phyloP scores from a whole-genome alignment of 192 early-diverging fungal species.

The Coemansia sp. region DNA sequence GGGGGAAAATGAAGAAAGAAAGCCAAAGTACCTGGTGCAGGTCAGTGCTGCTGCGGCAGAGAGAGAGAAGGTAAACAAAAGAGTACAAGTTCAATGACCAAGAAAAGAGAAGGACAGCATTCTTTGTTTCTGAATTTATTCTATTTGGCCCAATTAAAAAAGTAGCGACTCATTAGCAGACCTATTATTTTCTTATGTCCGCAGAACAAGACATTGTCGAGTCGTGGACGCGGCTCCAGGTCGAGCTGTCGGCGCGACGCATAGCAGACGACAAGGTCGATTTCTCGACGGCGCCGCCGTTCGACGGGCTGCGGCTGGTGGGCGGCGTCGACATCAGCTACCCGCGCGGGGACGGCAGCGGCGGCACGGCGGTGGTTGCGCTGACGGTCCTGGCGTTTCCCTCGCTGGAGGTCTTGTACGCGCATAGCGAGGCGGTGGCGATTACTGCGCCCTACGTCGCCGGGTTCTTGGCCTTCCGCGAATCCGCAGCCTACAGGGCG shows the following conservation, averaged over 20 bases:
- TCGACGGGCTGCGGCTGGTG: slow-evolving; percentile 55
- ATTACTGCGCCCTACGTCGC: slow-evolving; percentile 80
- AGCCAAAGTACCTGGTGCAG: too few species aligned
- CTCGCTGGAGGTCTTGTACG: slow-evolving; percentile 63
- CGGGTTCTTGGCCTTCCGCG: slow-evolving; percentile 90
- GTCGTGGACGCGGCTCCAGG: slow-evolving; percentile 5
- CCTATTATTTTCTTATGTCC: too few species aligned
- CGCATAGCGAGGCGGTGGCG: slow-evolving; percentile 54
- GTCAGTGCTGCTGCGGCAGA: too few species aligned
- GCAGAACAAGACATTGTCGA: background rate
- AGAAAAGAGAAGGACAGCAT: too few species aligned
- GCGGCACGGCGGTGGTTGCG: slow-evolving; percentile 66
- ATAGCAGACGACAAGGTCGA: slow-evolving; percentile 17
- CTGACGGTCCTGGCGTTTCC: slow-evolving; percentile 72
- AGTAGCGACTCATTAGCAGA: too few species aligned
- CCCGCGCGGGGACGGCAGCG: slow-evolving; percentile 50
- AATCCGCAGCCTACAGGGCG: slow-evolving; percentile 60
- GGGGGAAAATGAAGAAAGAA: too few species aligned
- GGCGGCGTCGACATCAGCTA: slow-evolving; percentile 81
- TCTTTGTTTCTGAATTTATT: too few species aligned
- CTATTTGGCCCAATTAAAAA: too few species aligned
- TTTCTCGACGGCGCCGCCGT: slow-evolving; percentile 2
- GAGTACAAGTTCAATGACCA: too few species aligned
- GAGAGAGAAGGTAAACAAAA: too few species aligned
- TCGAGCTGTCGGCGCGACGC: slow-evolving; percentile 21